These are phyloP conservation scores for Claviceps spartinae DNA, from an alignment of 2,329 filamentous ascomycete genomes.

Conservation along the genomic window DNA sequence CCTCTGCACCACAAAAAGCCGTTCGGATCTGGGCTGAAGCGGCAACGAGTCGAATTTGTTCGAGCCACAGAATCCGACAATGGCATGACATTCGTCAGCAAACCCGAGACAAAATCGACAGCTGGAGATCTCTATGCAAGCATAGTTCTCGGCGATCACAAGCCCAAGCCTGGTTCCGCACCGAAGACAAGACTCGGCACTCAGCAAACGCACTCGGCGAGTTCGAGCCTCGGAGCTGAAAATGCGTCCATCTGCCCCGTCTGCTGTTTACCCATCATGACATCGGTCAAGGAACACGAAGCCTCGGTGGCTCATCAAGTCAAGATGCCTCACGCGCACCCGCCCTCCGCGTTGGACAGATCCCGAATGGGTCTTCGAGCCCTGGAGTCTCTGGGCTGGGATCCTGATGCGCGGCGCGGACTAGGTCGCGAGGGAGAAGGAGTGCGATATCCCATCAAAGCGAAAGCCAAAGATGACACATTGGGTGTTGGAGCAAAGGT, in stretches of 20 bases:
- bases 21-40: conserved; percentile 43
- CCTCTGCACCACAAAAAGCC: conserved; percentile 39
- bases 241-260: conserved; percentile 17
- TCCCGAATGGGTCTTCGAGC: conserved; percentile 55
- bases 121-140: conserved; percentile 51
- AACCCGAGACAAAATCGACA: conserved; percentile 12
- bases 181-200: conserved; percentile 9
- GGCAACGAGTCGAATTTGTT: conserved; percentile 43
- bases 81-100: conserved; percentile 13
- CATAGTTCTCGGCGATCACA: conserved; percentile 43
- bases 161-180: conserved; percentile 5
- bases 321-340: conserved; percentile 53
- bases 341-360: conserved; percentile 58
- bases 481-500: conserved; percentile 52
- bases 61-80: conserved; percentile 30
- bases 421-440: conserved; percentile 61
- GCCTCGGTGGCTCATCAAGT: conserved; percentile 58
- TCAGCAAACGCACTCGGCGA: not conserved
- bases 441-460: conserved; percentile 62
- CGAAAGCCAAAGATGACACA: conserved; percentile 57
- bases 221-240: not conserved
- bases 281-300: conserved; percentile 33
- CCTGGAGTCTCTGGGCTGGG: conserved; percentile 56
- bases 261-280: conserved; percentile 23
- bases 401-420: conserved; percentile 57